Conservation (phyloP, 768 basidiomycete species). For the Suillus luteus region DNA sequence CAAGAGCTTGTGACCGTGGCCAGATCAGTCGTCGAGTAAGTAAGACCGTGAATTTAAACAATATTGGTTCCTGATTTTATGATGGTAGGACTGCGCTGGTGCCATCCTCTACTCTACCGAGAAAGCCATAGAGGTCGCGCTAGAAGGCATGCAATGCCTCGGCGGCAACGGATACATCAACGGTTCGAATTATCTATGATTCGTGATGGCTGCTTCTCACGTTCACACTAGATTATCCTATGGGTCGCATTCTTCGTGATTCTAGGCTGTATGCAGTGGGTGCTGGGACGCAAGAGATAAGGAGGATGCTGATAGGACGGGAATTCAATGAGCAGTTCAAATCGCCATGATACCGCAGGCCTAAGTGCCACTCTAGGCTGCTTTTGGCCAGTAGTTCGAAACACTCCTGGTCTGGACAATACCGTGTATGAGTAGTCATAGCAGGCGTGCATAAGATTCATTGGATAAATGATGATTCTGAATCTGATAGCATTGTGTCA, state of each 20-base stretch:
- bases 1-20: conserved; percentile 81
- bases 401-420: background rate
- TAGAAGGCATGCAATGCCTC: conserved; percentile 91
- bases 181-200: conserved; percentile 45
- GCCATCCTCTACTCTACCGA: conserved; percentile 94
- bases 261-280: conserved; percentile 90
- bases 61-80: conserved; percentile 12
- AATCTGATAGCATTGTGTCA: background rate
- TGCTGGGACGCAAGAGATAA: conserved; percentile 95
- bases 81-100: conserved; percentile 87
- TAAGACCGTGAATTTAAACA: conserved; percentile 14
- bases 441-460: background rate
- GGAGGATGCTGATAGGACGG: conserved; percentile 91
- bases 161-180: conserved; percentile 98
- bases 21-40: conserved; percentile 76
- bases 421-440: background rate
- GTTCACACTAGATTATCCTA: conserved; percentile 73
- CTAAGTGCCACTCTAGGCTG: background rate
- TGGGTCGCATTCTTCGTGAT: conserved; percentile 86
- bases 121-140: conserved; percentile 85
- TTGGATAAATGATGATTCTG: background rate
- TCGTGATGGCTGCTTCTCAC: conserved; percentile 5
- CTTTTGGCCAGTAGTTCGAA: background rate
- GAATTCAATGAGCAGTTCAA: conserved; percentile 81
- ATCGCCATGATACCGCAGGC: conserved; percentile 19